Base-by-base conservation (phyloP, 306 rosid species). In the Rosa rugosa region DNA sequence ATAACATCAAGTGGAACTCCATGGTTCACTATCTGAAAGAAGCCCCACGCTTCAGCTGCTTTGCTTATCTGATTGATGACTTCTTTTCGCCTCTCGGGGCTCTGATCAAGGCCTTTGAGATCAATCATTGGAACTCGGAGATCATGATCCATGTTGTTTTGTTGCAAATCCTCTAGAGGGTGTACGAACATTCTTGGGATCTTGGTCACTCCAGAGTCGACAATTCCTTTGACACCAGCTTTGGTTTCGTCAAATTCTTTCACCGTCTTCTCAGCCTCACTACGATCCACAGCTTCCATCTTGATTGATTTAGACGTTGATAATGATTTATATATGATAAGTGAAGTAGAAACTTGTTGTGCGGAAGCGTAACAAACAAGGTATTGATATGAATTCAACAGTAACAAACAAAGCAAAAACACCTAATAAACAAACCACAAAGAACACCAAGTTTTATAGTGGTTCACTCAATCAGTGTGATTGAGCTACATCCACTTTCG, bases 11-110 rank as follows among this genome's bases (percentile, higher is more conserved):
- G 16, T 57, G 91, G 82, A 12, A 89, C 6, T 11, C 83, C 91
- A 62, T 89, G 97, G 66, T 89, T 89, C 36, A 83, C 66, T 1
- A 89, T 84, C 80, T 89, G 94, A 69, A 92, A 88, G 79, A 92
- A 90, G 0, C 97, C 94, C 38, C 87, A 62, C 0, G 76, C 75
- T 51, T 86, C 85, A 17, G 89, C 88, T 5, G 97, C 94, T 0
- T 4, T 41, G 4, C 85, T 80, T 12, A 91, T 65, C 16, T 85
- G 83, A 0, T 70, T 72, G 0, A 88, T 76, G 14, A 84, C 74
- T 31, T 80, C 67, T 18, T 59, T 40, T 5, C 80, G 76, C 54
- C 42, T 68, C n/a, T 82, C 83, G 5, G 71, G 5, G 51, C 70
- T 63, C 27, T 11, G 34, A 4, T 64, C 22, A 11, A 57, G 11